These are phyloP conservation scores for Leccinum truebloodii DNA, from an alignment of 768 basidiomycete genomes.

Conservation along the genomic window DNA sequence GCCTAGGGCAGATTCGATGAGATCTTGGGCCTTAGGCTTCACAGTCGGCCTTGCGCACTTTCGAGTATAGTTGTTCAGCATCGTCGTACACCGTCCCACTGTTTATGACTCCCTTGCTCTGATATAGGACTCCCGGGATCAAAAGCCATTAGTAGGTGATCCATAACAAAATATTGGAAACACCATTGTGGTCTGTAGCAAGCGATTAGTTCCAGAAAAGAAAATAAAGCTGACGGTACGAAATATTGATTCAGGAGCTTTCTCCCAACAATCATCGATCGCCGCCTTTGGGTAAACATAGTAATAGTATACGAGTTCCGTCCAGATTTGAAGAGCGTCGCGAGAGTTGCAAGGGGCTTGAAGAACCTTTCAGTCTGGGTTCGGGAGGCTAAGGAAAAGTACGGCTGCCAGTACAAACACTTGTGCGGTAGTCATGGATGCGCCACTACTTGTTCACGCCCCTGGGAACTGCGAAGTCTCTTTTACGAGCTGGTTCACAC, in stretches of 20 bases:
- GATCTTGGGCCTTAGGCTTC: conserved; percentile 27
- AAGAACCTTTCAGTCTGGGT: not conserved
- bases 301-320: conserved; percentile 43
- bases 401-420: too few relatives aligned
- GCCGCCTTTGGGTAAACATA: conserved; percentile 71
- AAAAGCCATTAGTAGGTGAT: conserved; percentile 2
- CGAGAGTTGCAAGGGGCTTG: conserved; percentile 79
- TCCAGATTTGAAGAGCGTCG: conserved; percentile 56
- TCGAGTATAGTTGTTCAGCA: conserved; percentile 82
- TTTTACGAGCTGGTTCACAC: not conserved
- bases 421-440: too few relatives aligned
- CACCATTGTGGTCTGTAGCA: conserved; percentile 76
- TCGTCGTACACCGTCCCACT: conserved; percentile 98
- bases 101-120: not conserved
- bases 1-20: conserved; percentile 77
- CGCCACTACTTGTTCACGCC: too few relatives aligned
- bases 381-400: not conserved
- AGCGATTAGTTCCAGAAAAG: not conserved
- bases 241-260: conserved; percentile 84
- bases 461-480: not conserved
- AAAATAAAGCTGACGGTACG: conserved; percentile 23
- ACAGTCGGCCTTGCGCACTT: conserved; percentile 61
- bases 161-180: conserved; percentile 17
- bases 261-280: conserved; percentile 91
- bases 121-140: conserved; percentile 57